A percentile compares a stretch with the other conserved stretches of the same genome.
Evolutionary conservation across 2,329 filamentous ascomycete genomes (phyloP).

Genomic region (Diplodia intermedia): DNA sequence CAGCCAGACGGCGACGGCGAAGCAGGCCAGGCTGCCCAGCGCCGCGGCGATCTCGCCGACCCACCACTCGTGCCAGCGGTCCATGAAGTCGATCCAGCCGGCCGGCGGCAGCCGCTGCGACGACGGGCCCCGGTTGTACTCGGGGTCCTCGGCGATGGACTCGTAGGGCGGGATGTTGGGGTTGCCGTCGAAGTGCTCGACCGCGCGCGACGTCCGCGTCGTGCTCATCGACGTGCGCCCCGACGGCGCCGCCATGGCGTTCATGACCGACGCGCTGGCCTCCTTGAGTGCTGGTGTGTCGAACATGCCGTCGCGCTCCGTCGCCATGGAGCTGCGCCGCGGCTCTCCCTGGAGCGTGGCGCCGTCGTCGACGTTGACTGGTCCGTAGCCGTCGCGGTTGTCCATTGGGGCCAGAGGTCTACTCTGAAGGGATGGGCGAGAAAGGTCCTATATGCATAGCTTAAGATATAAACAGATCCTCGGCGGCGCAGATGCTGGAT

Average conservation of each 20-base stretch:
- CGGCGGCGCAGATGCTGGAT: constrained; percentile 9
- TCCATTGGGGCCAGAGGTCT: constrained; percentile 2
- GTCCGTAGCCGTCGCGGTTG: constrained; percentile 19
- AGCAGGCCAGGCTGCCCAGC: constrained; percentile 6
- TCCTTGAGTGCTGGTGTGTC: constrained; percentile 7
- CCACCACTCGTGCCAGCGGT: constrained; percentile 20
- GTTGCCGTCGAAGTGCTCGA: constrained; percentile 29
- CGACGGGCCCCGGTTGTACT: constrained; percentile 1
- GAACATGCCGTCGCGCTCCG: neutral
- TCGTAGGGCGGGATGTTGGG: constrained; percentile 27
- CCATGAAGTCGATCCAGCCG: neutral
- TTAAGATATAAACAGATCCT: constrained; percentile 18
- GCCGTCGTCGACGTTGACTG: constrained; percentile 21
- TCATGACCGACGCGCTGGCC: neutral
- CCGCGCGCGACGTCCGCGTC: constrained; percentile 16
- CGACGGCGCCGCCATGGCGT: constrained; percentile 19
- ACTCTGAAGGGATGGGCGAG: neutral
- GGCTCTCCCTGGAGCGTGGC: constrained; percentile 11
- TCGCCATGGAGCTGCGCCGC: constrained; percentile 16
- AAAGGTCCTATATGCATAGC: neutral
- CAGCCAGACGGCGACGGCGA: constrained; percentile 19
- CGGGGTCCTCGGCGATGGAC: constrained; percentile 27
- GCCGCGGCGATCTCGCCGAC: neutral
- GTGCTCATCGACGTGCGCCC: constrained; percentile 28
- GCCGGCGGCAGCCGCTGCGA: neutral